Evolutionary conservation across 2,329 filamentous ascomycete species (phyloP).

Genomic region (Colletotrichum gloeosporioides): DNA sequence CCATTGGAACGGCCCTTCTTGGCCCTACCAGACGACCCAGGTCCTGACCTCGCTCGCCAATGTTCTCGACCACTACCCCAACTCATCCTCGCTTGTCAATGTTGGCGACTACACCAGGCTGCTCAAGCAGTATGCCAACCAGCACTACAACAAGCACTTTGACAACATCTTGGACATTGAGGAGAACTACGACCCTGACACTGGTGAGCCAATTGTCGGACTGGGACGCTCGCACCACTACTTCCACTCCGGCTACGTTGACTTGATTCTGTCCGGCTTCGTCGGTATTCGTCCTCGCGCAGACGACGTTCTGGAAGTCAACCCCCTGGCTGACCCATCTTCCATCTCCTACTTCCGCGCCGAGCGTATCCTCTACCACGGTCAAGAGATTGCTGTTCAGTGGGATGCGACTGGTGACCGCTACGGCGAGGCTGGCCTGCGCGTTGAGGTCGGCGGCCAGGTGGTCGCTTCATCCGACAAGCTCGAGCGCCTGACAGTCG

Average conservation of each 20-base stretch:
- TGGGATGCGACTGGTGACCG: constrained; percentile 43
- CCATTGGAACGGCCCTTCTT: constrained; percentile 50
- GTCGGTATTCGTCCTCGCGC: constrained; percentile 43
- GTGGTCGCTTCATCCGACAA: constrained; percentile 7
- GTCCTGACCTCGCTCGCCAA: constrained; percentile 45
- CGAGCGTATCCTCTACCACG: constrained; percentile 48
- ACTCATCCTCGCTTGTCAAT: constrained; percentile 31
- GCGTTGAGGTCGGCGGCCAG: constrained; percentile 40
- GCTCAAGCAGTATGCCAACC: constrained; percentile 42
- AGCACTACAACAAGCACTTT: constrained; percentile 46
- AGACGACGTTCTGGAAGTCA: constrained; percentile 41
- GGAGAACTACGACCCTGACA: constrained; percentile 45
- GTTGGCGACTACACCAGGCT: constrained; percentile 41
- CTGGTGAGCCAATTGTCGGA: constrained; percentile 25
- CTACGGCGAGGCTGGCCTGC: constrained; percentile 41
- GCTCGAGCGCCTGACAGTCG: not conserved
- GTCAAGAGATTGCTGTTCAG: constrained; percentile 42
- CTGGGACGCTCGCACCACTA: constrained; percentile 40
- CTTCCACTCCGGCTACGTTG: constrained; percentile 48
- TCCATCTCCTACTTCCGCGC: constrained; percentile 44
- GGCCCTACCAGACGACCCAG: constrained; percentile 48
- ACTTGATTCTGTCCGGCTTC: constrained; percentile 49
- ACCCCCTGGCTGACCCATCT: constrained; percentile 40
- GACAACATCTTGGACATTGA: constrained; percentile 31
- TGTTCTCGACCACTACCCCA: constrained; percentile 32